Conservation (phyloP, 164 flowering plant species). For the Houttuynia cordata region DNA sequence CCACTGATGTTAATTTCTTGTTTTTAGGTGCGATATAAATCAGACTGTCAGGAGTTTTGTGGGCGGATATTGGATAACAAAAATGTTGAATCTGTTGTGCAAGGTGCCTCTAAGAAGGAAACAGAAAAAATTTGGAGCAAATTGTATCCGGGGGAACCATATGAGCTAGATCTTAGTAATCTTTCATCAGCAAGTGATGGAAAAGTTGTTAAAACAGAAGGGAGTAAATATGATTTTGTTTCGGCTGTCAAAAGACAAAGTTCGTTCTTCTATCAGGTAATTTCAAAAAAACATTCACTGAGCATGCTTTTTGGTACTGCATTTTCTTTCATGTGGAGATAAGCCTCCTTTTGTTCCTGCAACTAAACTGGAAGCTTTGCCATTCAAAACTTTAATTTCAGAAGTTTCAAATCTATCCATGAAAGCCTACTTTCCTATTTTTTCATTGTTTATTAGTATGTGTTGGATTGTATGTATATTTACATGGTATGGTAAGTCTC, state of each 20-base stretch:
- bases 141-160: conserved; percentile 15
- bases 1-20: background rate
- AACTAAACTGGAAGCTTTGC: too few species aligned
- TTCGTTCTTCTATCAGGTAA: conserved; percentile 87
- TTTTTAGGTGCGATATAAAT: background rate
- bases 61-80: background rate
- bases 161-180: conserved; percentile 32
- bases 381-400: too few species aligned
- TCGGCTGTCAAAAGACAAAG: conserved; percentile 78
- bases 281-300: background rate
- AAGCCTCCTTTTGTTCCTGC: too few species aligned
- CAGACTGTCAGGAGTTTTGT: background rate
- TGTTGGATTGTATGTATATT: background rate
- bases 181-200: conserved; percentile 13
- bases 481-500: background rate
- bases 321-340: background rate
- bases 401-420: background rate
- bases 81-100: background rate
- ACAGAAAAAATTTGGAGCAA: background rate
- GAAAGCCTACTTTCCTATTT: background rate
- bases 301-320: background rate
- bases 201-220: conserved; percentile 12
- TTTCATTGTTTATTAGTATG: too few species aligned
- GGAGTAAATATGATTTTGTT: conserved; percentile 62
- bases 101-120: background rate